Base-by-base conservation (phyloP, 352 stramenopile genomes). In the Elongisporangium undulatum region DNA sequence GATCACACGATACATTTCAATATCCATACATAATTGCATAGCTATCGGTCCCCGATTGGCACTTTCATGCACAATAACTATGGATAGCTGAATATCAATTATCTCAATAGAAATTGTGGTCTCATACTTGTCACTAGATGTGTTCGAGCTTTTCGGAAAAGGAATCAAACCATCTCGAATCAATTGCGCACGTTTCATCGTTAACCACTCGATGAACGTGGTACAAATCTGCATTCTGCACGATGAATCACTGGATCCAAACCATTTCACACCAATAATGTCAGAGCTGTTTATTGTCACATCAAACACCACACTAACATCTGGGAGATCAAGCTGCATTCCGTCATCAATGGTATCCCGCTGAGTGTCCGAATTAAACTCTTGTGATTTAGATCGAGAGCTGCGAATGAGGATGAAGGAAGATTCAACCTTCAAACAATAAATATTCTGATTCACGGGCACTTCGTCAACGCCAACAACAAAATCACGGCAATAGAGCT, bases 381-480 rank as follows among this genome's bases (percentile, higher is more conserved):
- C 29, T 41, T 41, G 29, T 41, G 8, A 41, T 41, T 41, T 41
- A 41, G 29, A 41, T 15, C 51, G 58, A 20, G 34, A 59, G 34
- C 61, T 76, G 1, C 63, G 59, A 0, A 58, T 16, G 3, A 63
- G 34, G 2, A 78, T 17, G 0, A 49, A 57, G 0, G 69, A 68
- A 2, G 64, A 54, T 12, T 71, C 49, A 2, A 85, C 53, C 10
- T 77, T 75, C 10, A 87, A 57, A 26, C 81, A 67, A 4, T 90
- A 45, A 50, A 79, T 56, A 17, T 88, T 76, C 13, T 82, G 68
- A 13, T 71, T 56, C 16, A 87, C 66, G 26, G 84, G 72, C 13
- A 92, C 79, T 38, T 88, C 75, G 1, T 68, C 82, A 60, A 92
- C 87, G 19, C 75, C 72, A 58, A 86, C 53, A 4, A 73, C 70